Conservation (phyloP, 371 early-diverging fungal species). For the Mucor mucedo region DNA sequence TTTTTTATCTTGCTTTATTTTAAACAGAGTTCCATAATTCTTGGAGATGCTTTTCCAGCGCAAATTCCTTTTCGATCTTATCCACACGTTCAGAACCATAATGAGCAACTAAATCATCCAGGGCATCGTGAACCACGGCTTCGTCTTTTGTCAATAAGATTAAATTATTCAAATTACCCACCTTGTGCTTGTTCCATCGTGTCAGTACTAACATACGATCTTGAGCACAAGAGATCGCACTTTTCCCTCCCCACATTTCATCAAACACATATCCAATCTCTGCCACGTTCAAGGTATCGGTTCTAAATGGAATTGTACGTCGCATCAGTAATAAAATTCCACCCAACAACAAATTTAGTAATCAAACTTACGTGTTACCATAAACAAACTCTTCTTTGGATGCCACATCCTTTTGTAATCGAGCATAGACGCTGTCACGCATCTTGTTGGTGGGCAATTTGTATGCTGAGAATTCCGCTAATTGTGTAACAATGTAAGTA, state of each 20-base stretch:
- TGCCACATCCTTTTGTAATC: slow-evolving; percentile 76
- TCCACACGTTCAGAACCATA: slow-evolving; percentile 34
- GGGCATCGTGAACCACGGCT: slow-evolving; percentile 64
- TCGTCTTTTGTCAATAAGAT: slow-evolving; percentile 84
- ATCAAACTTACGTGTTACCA: slow-evolving; percentile 43
- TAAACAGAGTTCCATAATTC: slow-evolving; percentile 17
- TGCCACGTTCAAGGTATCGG: slow-evolving; percentile 52
- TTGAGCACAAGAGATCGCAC: slow-evolving; percentile 72
- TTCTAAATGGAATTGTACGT: neutral
- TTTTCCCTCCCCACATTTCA: slow-evolving; percentile 86
- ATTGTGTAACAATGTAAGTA: slow-evolving; percentile 78
- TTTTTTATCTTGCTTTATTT: neutral
- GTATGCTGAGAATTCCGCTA: slow-evolving; percentile 73
- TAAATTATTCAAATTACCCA: slow-evolving; percentile 72
- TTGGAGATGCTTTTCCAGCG: slow-evolving; percentile 23
- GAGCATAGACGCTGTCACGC: slow-evolving; percentile 73
- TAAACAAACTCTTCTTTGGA: slow-evolving; percentile 64
- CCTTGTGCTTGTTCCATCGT: slow-evolving; percentile 77
- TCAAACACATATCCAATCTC: slow-evolving; percentile 88
- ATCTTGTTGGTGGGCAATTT: slow-evolving; percentile 78
- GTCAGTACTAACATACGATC: slow-evolving; percentile 75
- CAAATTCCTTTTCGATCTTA: slow-evolving; percentile 19
- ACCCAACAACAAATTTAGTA: too few species aligned
- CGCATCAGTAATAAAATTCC: too few species aligned
- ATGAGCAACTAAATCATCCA: slow-evolving; percentile 41